A percentile compares a stretch with the other conserved stretches of the same genome.
Conservation (phyloP, 148 eudicot species). For the Diospyros kaki region DNA sequence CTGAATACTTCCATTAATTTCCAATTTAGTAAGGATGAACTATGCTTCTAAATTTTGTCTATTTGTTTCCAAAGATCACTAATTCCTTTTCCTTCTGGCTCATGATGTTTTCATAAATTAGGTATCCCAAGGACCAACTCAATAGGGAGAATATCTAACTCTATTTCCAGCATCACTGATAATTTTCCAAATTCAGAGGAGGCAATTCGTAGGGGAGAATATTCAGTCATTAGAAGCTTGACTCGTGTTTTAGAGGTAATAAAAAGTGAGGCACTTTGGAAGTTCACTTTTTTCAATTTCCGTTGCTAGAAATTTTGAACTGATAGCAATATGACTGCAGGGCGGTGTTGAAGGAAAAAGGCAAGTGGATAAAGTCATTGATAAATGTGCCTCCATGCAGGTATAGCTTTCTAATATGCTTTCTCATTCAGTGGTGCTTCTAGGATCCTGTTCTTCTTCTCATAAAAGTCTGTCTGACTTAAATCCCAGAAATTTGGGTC, state of each 20-base stretch:
- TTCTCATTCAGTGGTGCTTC: conserved; percentile 11
- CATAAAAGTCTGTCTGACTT: conserved; percentile 3
- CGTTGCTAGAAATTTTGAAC: conserved; percentile 9
- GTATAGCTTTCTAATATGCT: conserved; percentile 29
- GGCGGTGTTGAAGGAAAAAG: conserved; percentile 99
- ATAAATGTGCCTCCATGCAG: conserved; percentile 97
- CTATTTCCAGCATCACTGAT: conserved; percentile 39
- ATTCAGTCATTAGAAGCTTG: conserved; percentile 89
- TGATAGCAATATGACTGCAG: conserved; percentile 35
- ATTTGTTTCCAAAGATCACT: background rate
- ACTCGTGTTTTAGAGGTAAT: conserved; percentile 85
- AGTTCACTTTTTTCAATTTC: conserved; percentile 8
- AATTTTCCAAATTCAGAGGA: conserved; percentile 68
- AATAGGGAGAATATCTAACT: conserved; percentile 67
- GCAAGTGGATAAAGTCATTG: conserved; percentile 92
- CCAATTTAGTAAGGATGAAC: conserved; percentile 2
- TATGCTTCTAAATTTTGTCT: background rate
- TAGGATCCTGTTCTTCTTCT: conserved; percentile 14
- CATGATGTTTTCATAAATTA: conserved; percentile 27
- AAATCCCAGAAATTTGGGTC: conserved; percentile 4
- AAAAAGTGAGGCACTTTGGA: background rate
- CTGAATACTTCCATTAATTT: background rate
- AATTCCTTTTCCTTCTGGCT: background rate
- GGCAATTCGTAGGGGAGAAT: conserved; percentile 89
- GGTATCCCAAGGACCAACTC: conserved; percentile 76